These are phyloP conservation scores for Colletotrichum orbiculare DNA, from an alignment of 2,329 filamentous ascomycete genomes.

Conservation along the genomic window DNA sequence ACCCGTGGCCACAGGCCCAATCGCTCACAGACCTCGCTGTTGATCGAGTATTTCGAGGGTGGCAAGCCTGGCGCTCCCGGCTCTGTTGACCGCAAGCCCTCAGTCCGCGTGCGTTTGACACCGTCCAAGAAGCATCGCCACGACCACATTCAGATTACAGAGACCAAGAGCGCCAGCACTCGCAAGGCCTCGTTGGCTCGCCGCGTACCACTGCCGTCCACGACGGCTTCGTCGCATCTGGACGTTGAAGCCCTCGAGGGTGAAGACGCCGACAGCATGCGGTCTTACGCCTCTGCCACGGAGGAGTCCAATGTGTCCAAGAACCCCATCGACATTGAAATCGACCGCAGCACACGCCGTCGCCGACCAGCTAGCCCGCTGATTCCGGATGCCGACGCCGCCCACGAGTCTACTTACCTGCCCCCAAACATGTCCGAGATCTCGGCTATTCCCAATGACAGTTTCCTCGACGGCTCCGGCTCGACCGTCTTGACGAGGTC, in stretches of 20 bases:
- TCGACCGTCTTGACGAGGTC: constrained; percentile 49
- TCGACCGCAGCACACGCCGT: constrained; percentile 67
- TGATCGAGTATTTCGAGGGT: constrained; percentile 96
- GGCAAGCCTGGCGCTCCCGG: constrained; percentile 67
- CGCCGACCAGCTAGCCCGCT: constrained; percentile 76
- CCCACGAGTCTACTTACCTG: constrained; percentile 68
- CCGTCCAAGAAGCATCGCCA: constrained; percentile 77
- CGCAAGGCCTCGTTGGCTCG: constrained; percentile 72
- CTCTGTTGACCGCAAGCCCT: constrained; percentile 77
- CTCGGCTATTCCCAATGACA: constrained; percentile 76
- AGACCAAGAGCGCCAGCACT: constrained; percentile 73
- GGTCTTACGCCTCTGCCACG: constrained; percentile 81
- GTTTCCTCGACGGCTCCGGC: constrained; percentile 68
- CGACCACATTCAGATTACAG: constrained; percentile 89
- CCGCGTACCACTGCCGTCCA: constrained; percentile 65
- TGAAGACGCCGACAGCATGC: constrained; percentile 74
- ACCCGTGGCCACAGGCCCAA: constrained; percentile 72
- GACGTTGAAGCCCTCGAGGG: constrained; percentile 57
- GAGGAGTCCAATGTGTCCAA: constrained; percentile 82
- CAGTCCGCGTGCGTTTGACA: constrained; percentile 82
- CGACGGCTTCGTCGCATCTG: constrained; percentile 50
- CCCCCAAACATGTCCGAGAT: constrained; percentile 82
- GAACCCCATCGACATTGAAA: constrained; percentile 90
- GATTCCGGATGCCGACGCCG: constrained; percentile 66
- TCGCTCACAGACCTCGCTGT: constrained; percentile 85